Evolutionary conservation across 2,329 filamentous ascomycete genomes (phyloP).

Genomic region (Rhinocladiella similis): DNA sequence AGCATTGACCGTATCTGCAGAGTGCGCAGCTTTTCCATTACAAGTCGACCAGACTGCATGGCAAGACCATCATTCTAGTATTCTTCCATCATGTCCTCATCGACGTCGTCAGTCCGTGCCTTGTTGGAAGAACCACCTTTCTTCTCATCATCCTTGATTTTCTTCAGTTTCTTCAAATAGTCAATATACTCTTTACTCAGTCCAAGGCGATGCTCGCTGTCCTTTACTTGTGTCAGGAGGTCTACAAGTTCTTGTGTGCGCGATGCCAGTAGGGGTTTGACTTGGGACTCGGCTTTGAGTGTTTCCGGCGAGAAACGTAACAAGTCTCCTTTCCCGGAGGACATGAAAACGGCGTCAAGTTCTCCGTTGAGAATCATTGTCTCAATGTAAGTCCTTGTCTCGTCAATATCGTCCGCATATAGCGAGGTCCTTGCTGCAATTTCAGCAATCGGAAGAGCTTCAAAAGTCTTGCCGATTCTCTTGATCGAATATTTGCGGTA

Average conservation of each 20-base stretch:
- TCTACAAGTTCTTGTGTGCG: slow-evolving; percentile 53
- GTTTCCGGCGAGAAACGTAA: slow-evolving; percentile 54
- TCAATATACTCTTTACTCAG: slow-evolving; percentile 62
- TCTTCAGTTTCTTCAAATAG: slow-evolving; percentile 49
- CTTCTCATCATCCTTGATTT: slow-evolving; percentile 32
- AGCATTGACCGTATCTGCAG: too few relatives aligned
- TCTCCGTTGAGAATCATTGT: slow-evolving; percentile 52
- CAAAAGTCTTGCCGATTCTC: slow-evolving; percentile 71
- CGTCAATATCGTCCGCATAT: slow-evolving; percentile 28
- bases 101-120: slow-evolving; percentile 20
- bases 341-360: slow-evolving; percentile 53
- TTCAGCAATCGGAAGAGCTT: slow-evolving; percentile 58
- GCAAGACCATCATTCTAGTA: slow-evolving; percentile 13
- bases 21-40: too few relatives aligned
- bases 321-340: slow-evolving; percentile 43
- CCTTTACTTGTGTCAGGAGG: slow-evolving; percentile 53
- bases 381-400: slow-evolving; percentile 38
- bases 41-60: too few relatives aligned
- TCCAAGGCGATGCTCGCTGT: slow-evolving; percentile 56
- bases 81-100: slow-evolving; percentile 33
- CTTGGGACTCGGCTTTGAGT: slow-evolving; percentile 37
- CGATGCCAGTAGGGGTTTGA: slow-evolving; percentile 45
- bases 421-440: slow-evolving; percentile 39
- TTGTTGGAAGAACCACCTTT: slow-evolving; percentile 13
- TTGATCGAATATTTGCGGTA: slow-evolving; percentile 76